A percentile compares a stretch with the other conserved stretches of the same genome.
Evolutionary conservation across 2,329 filamentous ascomycete genomes (phyloP).

Genomic region (Hymenoscyphus scutula): DNA sequence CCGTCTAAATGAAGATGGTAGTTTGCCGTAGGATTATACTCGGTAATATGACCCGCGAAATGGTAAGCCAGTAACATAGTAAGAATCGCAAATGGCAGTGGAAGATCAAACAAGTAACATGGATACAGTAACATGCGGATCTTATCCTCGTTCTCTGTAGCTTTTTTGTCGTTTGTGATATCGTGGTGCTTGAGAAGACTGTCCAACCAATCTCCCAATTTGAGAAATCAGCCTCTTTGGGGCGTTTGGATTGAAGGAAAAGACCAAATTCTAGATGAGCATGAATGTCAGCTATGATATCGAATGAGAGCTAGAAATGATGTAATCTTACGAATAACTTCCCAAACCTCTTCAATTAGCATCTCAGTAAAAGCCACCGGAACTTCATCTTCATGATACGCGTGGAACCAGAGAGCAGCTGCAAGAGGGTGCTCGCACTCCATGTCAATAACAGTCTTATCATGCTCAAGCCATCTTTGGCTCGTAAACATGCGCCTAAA

Average conservation of each 20-base stretch:
- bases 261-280: not conserved
- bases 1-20: not conserved
- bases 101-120: not conserved
- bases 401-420: constrained; percentile 20
- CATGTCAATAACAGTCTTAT: constrained; percentile 5
- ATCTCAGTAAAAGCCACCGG: constrained; percentile 7
- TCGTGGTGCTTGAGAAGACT: not conserved
- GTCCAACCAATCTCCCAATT: not conserved
- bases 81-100: not conserved
- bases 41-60: not conserved
- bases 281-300: too few species aligned
- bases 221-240: not conserved
- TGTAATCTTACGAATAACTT: not conserved
- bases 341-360: not conserved
- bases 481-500: constrained; percentile 12
- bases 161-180: not conserved
- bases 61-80: not conserved
- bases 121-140: not conserved
- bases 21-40: not conserved
- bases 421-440: not conserved
- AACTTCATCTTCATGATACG: constrained; percentile 16
- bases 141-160: too few species aligned
- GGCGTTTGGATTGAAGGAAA: not conserved
- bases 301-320: too few species aligned
- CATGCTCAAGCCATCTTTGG: constrained; percentile 7